A percentile compares a stretch with the other conserved stretches of the same genome.
These are phyloP conservation scores for Suillus subalutaceus DNA, from an alignment of 768 basidiomycete genomes.

Conservation along the genomic window DNA sequence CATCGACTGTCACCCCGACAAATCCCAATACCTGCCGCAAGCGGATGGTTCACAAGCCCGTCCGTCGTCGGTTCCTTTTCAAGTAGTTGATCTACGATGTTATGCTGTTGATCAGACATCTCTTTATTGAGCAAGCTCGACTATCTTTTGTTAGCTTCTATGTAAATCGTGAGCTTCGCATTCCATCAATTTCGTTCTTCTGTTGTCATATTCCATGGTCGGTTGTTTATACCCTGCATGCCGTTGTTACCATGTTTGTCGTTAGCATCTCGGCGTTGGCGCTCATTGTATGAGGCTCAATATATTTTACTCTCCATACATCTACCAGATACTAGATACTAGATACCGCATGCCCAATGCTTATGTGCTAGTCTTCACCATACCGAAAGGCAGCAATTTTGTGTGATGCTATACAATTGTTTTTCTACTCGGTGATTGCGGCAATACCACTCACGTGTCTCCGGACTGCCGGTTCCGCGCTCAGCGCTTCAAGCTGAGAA, in stretches of 20 bases:
- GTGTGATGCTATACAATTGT: neutral
- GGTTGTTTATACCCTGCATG: neutral
- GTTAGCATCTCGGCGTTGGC: neutral
- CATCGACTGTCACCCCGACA: neutral
- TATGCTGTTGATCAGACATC: constrained; percentile 1
- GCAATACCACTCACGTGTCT: too few relatives aligned
- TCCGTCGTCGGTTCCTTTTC: neutral
- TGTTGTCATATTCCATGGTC: neutral
- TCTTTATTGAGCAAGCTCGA: neutral
- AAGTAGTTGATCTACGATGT: neutral
- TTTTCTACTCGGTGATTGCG: neutral
- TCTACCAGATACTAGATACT: neutral
- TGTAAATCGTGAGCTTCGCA: constrained; percentile 1
- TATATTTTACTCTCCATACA: neutral
- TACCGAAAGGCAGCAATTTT: neutral
- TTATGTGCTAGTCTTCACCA: neutral
- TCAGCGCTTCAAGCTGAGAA: too few relatives aligned
- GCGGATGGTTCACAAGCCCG: constrained; percentile 4
- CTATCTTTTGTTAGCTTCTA: neutral
- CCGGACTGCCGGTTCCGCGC: too few relatives aligned
- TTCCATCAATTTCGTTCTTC: neutral
- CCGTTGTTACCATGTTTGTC: neutral
- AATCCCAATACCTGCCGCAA: neutral
- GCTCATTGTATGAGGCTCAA: constrained; percentile 5
- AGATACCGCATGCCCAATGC: neutral